phyloP scores from a whole-genome alignment of 371 early-diverging fungal species.

The Capniomyces stellatus region DNA sequence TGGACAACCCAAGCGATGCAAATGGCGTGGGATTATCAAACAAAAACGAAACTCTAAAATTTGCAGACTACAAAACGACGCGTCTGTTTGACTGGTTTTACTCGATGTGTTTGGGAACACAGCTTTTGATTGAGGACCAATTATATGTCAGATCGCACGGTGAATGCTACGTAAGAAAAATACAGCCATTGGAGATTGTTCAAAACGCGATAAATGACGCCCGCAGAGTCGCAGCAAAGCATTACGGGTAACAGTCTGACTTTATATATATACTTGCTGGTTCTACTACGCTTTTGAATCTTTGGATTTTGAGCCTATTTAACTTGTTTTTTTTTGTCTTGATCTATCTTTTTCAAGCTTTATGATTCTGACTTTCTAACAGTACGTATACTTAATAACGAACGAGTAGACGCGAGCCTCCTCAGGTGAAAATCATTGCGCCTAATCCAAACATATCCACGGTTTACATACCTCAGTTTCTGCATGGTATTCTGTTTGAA shows the following conservation, averaged over 20 bases:
- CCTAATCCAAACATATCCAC: conserved; percentile 29
- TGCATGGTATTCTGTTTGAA: conserved; percentile 49
- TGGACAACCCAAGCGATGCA: conserved; percentile 15
- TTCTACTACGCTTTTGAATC: too few species aligned
- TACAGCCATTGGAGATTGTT: conserved; percentile 40
- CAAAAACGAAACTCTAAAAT: conserved; percentile 14
- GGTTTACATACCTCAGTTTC: conserved; percentile 37
- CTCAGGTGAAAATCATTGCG: conserved; percentile 30
- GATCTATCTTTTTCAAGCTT: background rate
- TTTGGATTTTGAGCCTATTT: too few species aligned
- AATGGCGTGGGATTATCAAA: background rate
- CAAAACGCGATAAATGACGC: conserved; percentile 44
- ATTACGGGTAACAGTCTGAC: conserved; percentile 26
- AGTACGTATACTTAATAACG: background rate
- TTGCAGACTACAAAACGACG: conserved; percentile 21
- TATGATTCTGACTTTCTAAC: background rate
- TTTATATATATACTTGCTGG: too few species aligned
- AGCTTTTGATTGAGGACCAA: conserved; percentile 42
- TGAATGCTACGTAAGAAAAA: conserved; percentile 34
- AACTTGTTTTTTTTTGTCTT: background rate
- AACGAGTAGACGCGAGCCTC: conserved; percentile 9
- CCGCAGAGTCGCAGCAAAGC: conserved; percentile 28
- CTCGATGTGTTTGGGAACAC: conserved; percentile 37
- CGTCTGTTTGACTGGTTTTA: conserved; percentile 29
- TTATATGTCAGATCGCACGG: conserved; percentile 34